Conservation (phyloP, 1,139 yeast species). For the Wickerhamomyces sp. region DNA sequence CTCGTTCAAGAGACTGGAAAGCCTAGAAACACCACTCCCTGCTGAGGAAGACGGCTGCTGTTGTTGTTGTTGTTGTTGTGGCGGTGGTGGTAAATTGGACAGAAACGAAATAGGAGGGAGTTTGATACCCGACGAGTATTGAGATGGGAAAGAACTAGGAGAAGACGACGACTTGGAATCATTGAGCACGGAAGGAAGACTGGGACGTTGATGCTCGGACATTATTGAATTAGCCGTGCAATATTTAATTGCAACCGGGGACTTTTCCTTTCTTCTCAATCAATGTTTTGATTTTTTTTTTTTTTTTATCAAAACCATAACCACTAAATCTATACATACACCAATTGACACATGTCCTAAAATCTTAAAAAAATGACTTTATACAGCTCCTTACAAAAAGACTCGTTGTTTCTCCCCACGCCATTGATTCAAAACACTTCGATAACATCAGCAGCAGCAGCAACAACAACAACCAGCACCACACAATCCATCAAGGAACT, state of each 20-base stretch:
- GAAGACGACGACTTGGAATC: slow-evolving; percentile 4
- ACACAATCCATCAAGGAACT: background rate
- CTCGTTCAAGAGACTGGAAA: background rate
- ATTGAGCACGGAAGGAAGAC: slow-evolving; percentile 15
- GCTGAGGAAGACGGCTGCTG: background rate
- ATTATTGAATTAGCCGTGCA: too few species aligned
- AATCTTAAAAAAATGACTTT: too few species aligned
- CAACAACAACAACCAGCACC: too few species aligned
- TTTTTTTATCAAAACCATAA: too few species aligned
- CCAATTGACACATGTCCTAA: too few species aligned
- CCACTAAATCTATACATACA: too few species aligned
- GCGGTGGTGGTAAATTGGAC: slow-evolving; percentile 3
- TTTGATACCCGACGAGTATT: slow-evolving; percentile 19
- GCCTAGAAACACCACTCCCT: background rate
- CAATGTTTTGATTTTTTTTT: too few species aligned
- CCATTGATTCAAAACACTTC: background rate
- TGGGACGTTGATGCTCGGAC: slow-evolving; percentile 19
- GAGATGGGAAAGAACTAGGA: background rate
- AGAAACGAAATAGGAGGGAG: slow-evolving; percentile 30
- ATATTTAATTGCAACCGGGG: too few species aligned
- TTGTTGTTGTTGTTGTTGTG: background rate
- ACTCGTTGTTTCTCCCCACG: slow-evolving; percentile 5
- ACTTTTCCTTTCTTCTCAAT: too few species aligned
- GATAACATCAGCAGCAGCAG: too few species aligned
- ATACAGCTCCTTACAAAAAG: background rate